Conservation (phyloP, 495 filamentous ascomycete species). For the Penicillium ucsense region DNA sequence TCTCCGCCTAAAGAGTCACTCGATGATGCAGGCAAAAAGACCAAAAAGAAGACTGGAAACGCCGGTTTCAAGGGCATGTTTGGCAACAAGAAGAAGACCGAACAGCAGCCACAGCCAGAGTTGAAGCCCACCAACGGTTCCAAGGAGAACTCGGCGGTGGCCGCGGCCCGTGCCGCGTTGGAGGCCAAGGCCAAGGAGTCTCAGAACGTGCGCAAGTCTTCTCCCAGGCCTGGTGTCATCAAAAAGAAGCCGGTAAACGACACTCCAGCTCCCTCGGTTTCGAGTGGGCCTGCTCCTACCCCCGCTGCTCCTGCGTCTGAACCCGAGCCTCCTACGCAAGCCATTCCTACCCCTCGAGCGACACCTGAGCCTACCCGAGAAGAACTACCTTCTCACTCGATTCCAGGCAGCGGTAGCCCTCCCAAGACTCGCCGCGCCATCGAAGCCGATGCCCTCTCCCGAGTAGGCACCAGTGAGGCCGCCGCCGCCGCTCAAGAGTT, state of each 20-base stretch:
- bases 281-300: constrained; percentile 5
- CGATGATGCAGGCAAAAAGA: constrained; percentile 26
- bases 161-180: constrained; percentile 43
- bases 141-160: constrained; percentile 32
- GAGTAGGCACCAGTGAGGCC: constrained; percentile 56
- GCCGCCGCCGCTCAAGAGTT: constrained; percentile 61
- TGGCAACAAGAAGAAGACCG: constrained; percentile 33
- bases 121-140: constrained; percentile 25
- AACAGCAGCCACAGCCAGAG: constrained; percentile 6
- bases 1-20: constrained; percentile 19
- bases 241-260: constrained; percentile 25
- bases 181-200: constrained; percentile 33
- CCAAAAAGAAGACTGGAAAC: constrained; percentile 40
- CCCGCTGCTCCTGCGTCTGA: not conserved
- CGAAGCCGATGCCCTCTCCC: constrained; percentile 47
- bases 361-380: constrained; percentile 16
- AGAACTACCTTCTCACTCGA: constrained; percentile 2
- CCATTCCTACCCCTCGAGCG: constrained; percentile 13
- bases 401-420: constrained; percentile 19
- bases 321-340: constrained; percentile 5
- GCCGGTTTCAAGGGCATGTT: constrained; percentile 42
- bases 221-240: constrained; percentile 16
- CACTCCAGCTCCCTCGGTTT: constrained; percentile 12
- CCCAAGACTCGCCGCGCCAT: constrained; percentile 40
- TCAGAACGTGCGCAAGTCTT: constrained; percentile 19